These are phyloP conservation scores for Ceratobasidium sp. DNA, from an alignment of 1,284 basidiomycete genomes.

Conservation along the genomic window DNA sequence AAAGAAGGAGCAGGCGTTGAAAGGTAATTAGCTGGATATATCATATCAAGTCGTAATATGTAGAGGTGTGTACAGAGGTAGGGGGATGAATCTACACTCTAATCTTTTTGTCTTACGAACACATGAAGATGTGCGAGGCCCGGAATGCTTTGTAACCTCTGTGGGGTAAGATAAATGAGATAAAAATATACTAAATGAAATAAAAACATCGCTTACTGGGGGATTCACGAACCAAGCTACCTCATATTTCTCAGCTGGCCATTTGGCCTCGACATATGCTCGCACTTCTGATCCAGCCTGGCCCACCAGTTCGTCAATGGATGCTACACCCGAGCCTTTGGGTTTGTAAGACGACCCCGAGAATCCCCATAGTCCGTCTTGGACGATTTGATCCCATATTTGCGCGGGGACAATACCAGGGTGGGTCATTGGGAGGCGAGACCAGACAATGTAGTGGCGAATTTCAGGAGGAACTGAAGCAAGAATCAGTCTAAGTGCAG, in stretches of 20 bases:
- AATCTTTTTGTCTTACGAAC: conserved; percentile 70
- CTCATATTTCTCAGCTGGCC: conserved; percentile 79
- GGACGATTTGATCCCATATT: conserved; percentile 49
- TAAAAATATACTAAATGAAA: background rate
- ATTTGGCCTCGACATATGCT: conserved; percentile 70
- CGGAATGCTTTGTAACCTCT: conserved; percentile 83
- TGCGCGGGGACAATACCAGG: conserved; percentile 51
- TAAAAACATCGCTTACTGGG: conserved; percentile 65
- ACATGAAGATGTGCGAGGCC: conserved; percentile 84
- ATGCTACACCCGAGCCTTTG: conserved; percentile 67
- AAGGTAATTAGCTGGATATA: conserved; percentile 16
- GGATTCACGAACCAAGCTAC: conserved; percentile 90
- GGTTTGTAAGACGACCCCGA: conserved; percentile 64
- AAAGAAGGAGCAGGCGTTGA: conserved; percentile 63
- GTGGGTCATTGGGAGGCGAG: conserved; percentile 75
- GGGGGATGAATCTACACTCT: conserved; percentile 29
- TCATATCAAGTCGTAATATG: conserved; percentile 1
- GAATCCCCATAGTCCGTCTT: conserved; percentile 77
- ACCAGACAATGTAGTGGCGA: conserved; percentile 83
- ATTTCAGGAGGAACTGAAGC: conserved; percentile 75
- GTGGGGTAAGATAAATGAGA: conserved; percentile 36
- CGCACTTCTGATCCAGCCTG: conserved; percentile 68
- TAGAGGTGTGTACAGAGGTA: background rate
- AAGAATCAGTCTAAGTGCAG: conserved; percentile 23
- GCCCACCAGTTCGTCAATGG: conserved; percentile 60